phyloP scores from a whole-genome alignment of 148 eudicot species.

The Camellia granthamiana region DNA sequence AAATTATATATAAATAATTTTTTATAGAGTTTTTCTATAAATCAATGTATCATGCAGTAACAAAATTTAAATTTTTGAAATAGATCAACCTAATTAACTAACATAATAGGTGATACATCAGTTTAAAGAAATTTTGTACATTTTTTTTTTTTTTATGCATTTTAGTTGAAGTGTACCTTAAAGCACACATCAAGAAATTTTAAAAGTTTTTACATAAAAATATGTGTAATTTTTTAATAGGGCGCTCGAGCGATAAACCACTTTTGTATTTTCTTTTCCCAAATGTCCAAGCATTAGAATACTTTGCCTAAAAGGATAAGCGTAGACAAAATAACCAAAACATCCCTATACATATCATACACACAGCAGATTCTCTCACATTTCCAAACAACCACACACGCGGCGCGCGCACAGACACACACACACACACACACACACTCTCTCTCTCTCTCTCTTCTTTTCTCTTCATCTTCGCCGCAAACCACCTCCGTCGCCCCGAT shows the following conservation, averaged over 20 bases:
- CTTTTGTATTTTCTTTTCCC: neutral
- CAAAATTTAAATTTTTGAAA: neutral
- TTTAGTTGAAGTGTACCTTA: too few species aligned
- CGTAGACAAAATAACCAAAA: too few species aligned
- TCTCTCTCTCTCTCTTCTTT: too few species aligned
- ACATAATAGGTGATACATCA: neutral
- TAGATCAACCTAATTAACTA: neutral
- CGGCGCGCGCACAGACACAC: too few species aligned
- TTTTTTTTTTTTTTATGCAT: neutral
- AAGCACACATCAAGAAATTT: neutral
- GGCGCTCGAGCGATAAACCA: neutral
- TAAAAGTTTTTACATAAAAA: neutral
- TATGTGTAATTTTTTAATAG: neutral
- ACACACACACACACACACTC: too few species aligned
- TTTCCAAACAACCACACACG: too few species aligned
- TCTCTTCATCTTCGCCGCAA: too few species aligned
- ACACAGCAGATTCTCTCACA: too few species aligned
- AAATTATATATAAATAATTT: neutral
- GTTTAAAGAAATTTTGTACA: neutral
- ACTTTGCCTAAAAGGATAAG: neutral
- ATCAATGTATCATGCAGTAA: neutral
- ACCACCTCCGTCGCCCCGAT: too few species aligned
- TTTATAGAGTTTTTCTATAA: neutral
- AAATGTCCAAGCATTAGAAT: neutral
- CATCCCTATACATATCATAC: too few species aligned